Percentiles rank a stretch among this genome's conserved stretches.
These are phyloP conservation scores for Chlorociboria aeruginascens DNA, from an alignment of 495 filamentous ascomycete species.

Conservation along the genomic window DNA sequence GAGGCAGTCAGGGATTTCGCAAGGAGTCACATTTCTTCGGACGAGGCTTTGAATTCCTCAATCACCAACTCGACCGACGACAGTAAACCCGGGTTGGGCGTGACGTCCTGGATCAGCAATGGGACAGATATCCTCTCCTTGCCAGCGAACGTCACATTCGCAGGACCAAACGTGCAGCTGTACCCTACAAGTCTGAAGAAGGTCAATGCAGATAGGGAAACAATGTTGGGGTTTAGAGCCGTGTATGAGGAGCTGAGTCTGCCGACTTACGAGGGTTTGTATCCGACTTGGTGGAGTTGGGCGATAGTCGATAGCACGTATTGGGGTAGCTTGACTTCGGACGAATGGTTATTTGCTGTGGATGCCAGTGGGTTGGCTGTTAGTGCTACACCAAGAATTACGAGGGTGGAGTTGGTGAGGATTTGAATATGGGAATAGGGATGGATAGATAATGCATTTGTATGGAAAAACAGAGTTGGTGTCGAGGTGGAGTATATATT, in stretches of 20 bases:
- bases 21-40: constrained; percentile 26
- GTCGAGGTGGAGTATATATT: too few relatives aligned
- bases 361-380: constrained; percentile 24
- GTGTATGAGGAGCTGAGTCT: constrained; percentile 27
- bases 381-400: constrained; percentile 27
- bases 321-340: constrained; percentile 28
- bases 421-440: neutral
- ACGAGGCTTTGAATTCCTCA: constrained; percentile 24
- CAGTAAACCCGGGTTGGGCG: constrained; percentile 28
- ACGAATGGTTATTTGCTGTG: constrained; percentile 33
- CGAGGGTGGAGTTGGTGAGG: constrained; percentile 20
- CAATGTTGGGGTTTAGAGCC: constrained; percentile 27
- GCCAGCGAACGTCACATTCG: constrained; percentile 14
- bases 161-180: constrained; percentile 24
- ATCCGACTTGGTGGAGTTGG: constrained; percentile 31
- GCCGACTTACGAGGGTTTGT: constrained; percentile 15
- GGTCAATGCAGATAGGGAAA: constrained; percentile 19
- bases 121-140: constrained; percentile 29
- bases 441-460: too few relatives aligned
- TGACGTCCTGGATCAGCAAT: constrained; percentile 37
- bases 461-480: too few relatives aligned
- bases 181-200: constrained; percentile 31
- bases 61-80: constrained; percentile 26
- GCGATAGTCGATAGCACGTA: constrained; percentile 30
- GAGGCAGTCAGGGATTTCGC: constrained; percentile 25